Conservation (phyloP, 208 protist species). For the Leishmania major region DNA sequence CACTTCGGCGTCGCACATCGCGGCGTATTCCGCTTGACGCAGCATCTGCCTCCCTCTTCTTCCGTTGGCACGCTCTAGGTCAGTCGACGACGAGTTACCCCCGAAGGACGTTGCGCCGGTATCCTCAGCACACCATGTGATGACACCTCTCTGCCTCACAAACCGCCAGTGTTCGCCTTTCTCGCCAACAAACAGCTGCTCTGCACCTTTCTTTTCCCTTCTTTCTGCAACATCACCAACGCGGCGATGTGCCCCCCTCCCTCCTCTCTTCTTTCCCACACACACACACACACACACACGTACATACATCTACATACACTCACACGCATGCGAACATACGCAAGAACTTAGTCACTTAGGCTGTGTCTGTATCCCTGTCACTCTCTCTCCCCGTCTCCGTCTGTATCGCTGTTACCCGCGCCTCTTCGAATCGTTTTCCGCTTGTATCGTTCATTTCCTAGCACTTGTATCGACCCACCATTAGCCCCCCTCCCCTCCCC, state of each 20-base stretch:
- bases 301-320: too few relatives aligned
- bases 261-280: background rate
- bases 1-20: background rate
- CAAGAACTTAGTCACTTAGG: background rate
- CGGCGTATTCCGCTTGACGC: background rate
- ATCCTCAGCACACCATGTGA: background rate
- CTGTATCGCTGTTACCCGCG: too few relatives aligned
- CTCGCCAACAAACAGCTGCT: background rate
- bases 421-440: background rate
- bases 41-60: background rate
- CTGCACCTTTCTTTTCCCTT: background rate
- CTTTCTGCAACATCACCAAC: background rate
- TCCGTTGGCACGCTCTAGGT: background rate
- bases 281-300: background rate
- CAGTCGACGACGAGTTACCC: background rate
- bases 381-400: background rate
- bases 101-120: background rate
- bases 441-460: too few relatives aligned
- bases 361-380: background rate
- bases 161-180: background rate
- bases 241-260: too few relatives aligned
- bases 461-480: background rate
- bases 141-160: background rate
- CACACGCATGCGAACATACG: background rate
- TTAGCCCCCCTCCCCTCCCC: background rate